Evolutionary conservation across 2,329 filamentous ascomycete species (phyloP).

Genomic region (Tolypocladium endophyticum): DNA sequence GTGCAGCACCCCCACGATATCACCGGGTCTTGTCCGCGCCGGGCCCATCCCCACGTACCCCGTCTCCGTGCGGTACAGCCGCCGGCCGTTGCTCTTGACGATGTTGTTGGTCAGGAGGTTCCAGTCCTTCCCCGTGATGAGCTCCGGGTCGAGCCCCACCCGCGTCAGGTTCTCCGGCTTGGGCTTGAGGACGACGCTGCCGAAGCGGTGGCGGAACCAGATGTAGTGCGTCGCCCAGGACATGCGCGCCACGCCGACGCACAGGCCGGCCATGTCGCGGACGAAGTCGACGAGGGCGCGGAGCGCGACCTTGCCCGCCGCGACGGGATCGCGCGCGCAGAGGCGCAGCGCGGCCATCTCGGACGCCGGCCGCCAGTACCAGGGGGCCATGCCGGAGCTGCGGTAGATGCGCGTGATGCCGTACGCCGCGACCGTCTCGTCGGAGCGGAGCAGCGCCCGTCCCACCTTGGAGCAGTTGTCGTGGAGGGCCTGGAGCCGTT

Average conservation of each 20-base stretch:
- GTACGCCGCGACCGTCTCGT: constrained; percentile 4
- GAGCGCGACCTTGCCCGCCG: constrained; percentile 1
- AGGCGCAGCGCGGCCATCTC: constrained; percentile 6
- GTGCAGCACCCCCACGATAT: constrained; percentile 16
- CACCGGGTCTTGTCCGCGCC: constrained; percentile 9
- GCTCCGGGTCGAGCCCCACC: constrained; percentile 7
- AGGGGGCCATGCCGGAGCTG: constrained; percentile 11
- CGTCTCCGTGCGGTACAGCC: constrained; percentile 15
- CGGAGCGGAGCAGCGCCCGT: constrained; percentile 4
- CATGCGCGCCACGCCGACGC: constrained; percentile 5
- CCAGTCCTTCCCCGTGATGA: constrained; percentile 3
- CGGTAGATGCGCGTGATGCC: constrained; percentile 11
- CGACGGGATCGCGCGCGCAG: constrained; percentile 9
- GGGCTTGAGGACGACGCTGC: neutral
- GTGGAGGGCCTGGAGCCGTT: constrained; percentile 3
- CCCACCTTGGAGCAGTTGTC: constrained; percentile 3
- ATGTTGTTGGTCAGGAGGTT: constrained; percentile 7
- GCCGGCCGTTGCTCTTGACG: constrained; percentile 8
- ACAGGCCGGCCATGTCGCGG: constrained; percentile 6
- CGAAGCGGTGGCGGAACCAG: constrained; percentile 5
- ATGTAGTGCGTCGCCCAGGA: neutral
- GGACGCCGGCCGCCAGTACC: constrained; percentile 12
- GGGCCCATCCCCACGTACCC: constrained; percentile 20
- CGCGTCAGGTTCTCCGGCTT: neutral
- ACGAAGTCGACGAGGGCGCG: constrained; percentile 6